Percentiles rank a stretch among this genome's conserved stretches.
These are phyloP conservation scores for Aspergillus cristatus DNA, from an alignment of 495 filamentous ascomycete genomes.

Conservation along the genomic window DNA sequence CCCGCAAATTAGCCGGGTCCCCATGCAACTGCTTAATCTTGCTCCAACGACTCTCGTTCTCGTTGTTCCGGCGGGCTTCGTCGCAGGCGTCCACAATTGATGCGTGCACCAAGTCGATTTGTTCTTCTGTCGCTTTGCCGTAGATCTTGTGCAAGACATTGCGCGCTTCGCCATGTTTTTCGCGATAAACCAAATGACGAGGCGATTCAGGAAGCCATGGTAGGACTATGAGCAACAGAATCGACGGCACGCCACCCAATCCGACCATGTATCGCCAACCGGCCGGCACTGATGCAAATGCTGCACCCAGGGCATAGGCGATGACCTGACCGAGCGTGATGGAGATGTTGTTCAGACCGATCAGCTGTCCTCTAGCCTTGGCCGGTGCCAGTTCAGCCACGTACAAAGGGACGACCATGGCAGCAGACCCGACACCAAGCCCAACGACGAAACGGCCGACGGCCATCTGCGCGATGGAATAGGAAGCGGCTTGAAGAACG, in stretches of 20 bases:
- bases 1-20: slow-evolving; percentile 34
- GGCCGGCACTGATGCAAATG: slow-evolving; percentile 33
- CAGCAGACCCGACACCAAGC: slow-evolving; percentile 43
- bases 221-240: slow-evolving; percentile 30
- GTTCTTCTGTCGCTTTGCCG: slow-evolving; percentile 21
- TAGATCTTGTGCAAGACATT: slow-evolving; percentile 29
- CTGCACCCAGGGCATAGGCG: slow-evolving; percentile 43
- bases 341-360: slow-evolving; percentile 46
- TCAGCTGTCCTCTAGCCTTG: slow-evolving; percentile 43
- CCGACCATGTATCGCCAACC: slow-evolving; percentile 46
- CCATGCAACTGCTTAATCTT: slow-evolving; percentile 36
- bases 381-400: slow-evolving; percentile 42
- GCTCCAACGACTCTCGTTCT: slow-evolving; percentile 20
- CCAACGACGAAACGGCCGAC: slow-evolving; percentile 43
- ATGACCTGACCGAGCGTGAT: slow-evolving; percentile 46
- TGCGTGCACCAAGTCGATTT: slow-evolving; percentile 29
- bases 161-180: slow-evolving; percentile 25
- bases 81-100: slow-evolving; percentile 26
- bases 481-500: slow-evolving; percentile 33
- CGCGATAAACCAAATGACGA: slow-evolving; percentile 39
- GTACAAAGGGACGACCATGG: slow-evolving; percentile 40
- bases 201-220: slow-evolving; percentile 42
- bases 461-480: slow-evolving; percentile 37
- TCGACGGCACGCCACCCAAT: slow-evolving; percentile 37
- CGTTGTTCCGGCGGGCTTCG: slow-evolving; percentile 19